A percentile compares a stretch with the other conserved stretches of the same genome.
phyloP scores from a whole-genome alignment of 2,329 filamentous ascomycete species.

The Waltergamsia citrina region DNA sequence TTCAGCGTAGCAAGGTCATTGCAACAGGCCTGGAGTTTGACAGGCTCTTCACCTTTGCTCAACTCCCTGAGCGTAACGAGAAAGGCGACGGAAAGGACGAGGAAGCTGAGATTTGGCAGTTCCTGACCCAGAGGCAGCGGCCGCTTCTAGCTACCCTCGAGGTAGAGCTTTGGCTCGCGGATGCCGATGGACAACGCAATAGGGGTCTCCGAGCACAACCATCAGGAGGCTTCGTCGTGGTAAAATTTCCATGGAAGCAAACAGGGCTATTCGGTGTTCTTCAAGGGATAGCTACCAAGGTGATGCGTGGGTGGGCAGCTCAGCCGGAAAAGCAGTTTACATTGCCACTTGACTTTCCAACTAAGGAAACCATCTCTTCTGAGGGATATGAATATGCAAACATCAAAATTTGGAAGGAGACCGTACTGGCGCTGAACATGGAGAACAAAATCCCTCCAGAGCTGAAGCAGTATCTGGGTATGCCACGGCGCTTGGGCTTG shows the following conservation, averaged over 20 bases:
- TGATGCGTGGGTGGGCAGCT: constrained; percentile 36
- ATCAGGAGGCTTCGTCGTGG: constrained; percentile 45
- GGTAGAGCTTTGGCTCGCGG: constrained; percentile 59
- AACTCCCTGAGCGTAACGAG: constrained; percentile 33
- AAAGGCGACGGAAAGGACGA: constrained; percentile 28
- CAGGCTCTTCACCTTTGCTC: constrained; percentile 74
- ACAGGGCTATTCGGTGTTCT: background rate
- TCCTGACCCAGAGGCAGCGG: constrained; percentile 61
- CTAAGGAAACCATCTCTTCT: constrained; percentile 43
- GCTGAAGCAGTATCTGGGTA: constrained; percentile 55
- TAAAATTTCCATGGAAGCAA: constrained; percentile 50
- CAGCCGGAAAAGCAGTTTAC: constrained; percentile 54
- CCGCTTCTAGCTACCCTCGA: constrained; percentile 62
- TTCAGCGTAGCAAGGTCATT: constrained; percentile 56
- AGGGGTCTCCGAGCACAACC: background rate
- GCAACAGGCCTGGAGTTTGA: constrained; percentile 68
- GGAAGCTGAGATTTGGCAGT: constrained; percentile 50
- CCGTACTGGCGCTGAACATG: constrained; percentile 45
- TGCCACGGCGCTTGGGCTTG: constrained; percentile 49
- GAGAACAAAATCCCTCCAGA: constrained; percentile 49
- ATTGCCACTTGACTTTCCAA: constrained; percentile 55
- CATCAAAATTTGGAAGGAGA: constrained; percentile 59
- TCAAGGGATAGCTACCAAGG: constrained; percentile 28
- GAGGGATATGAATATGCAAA: constrained; percentile 49
- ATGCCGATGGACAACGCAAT: constrained; percentile 12